Base-by-base conservation (phyloP, 495 filamentous ascomycete species). In the Xylaria sp. region DNA sequence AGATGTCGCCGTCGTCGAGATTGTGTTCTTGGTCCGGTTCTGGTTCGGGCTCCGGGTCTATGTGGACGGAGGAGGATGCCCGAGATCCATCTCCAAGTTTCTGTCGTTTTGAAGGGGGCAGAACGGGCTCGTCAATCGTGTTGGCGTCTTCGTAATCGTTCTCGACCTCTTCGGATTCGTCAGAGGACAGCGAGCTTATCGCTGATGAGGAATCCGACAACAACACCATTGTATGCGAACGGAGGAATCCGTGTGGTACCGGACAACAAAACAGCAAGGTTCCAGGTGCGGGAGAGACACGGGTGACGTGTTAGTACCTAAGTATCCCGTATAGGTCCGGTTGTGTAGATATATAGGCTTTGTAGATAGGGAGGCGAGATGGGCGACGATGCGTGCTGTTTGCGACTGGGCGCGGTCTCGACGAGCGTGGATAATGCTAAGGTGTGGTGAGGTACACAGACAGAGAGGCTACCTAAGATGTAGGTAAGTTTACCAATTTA, bases 1-100 rank as follows among this genome's bases (percentile, higher is more conserved):
- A 97, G 73, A 98, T 91, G 31, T 90, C 90, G 67, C 77, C 82
- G 37, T 80, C 81, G 12, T 84, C 73, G 17, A 80, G 71, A 64
- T 82, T 82, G 44, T 72, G 75, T 6, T 81, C 81, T 2, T 76
- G 69, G 37, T 78, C 76, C 35, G 76, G 76, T 17, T 83, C 82
- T 24, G 78, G 76, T 43, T 86, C 84, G 21, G 79, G 79, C 35
- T 80, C 80, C 19, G 79, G 79, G 29, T 80, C 80, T n/a, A 79
- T 72, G n/a, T 79, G 75, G 41, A 82, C 78, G 12, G 85, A 84
- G 14, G 85, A 83, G 5, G 85, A 84, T 0, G 85, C 79, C 59
- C 80, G 78, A 3, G 82, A 86, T 5, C 78, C 79, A 48, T 81
- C 82, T 40, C 76, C 79, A 40, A 82, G 58, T 79, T 85, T 87